Evolutionary conservation across 345 rosid species (phyloP), one percentile per base, ranked within the genome.

Genomic region (Camelina sativa): DNA sequence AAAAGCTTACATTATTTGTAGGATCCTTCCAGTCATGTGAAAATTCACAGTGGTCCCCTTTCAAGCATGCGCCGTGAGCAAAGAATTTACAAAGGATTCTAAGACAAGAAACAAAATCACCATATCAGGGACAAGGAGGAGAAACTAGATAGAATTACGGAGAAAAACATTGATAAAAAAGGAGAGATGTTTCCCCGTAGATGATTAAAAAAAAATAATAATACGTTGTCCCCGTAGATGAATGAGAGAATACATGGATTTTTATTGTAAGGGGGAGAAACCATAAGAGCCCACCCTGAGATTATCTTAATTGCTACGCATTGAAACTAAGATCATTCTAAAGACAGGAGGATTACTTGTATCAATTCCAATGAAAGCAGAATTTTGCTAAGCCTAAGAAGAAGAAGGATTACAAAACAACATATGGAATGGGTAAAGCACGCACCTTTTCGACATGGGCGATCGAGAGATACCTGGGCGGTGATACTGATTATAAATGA

Each of bases 11-110:
- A 80, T 88, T 91, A 76, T 86, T 89, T 12, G 92, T 54, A 13
- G 92, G 89, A 81, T 87, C 89, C 71, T 81, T 90, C 96, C 93
- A 86, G 76, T 92, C 94, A 80, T 92, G 99, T 22, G 96, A 90
- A 76, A 83, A 95, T 65, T 92, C 97, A 56, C 99, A 92, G 77
- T 89, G 88, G 53, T 92, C 97, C 76, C 96, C 99, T 84, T 92
- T 95, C 69, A 95, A 79, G 73, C 99, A 95, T 58, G 97, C 91
- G 61, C 99, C 97, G 44, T 88, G 96, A 28, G 91, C 96, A 81
- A 89, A 92, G 80, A 89, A 95, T 79, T 91, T 89, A 77, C 95
- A 92, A n/a, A 85, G 85, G 46, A 82, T 76, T 84, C 99, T 89
- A 23, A 23, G 25, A 23, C 25, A 2, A 23, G 25, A 23, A 23